Base-by-base conservation (phyloP, 495 filamentous ascomycete genomes). In the Thermothielavioides terrestris region DNA sequence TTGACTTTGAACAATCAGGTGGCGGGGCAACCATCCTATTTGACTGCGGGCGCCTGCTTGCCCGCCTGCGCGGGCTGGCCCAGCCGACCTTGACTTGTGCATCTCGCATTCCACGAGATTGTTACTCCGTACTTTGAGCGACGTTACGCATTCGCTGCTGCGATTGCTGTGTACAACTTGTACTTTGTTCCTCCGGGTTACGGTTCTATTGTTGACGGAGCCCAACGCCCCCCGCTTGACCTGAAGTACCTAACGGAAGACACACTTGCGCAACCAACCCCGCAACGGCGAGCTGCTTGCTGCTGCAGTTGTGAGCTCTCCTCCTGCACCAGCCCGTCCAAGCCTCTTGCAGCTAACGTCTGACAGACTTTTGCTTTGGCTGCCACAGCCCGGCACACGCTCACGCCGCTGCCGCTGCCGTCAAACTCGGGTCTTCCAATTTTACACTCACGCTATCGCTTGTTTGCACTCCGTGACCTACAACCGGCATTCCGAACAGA, bases 21-120 rank as follows among this genome's bases (percentile, higher is more conserved):
- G 68, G 66, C 68, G 63, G 68, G 68, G 68, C 68, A 70, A 70
- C 68, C 50, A 41, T 35, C 46, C 36, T 55, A 56, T 46, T 50
- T 57, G 39, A 46, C 45, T 23, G 54, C 49, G 27, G 28, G 25
- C 31, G 28, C 31, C 47, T 54, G 37, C 38, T 32, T 23, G 18
- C 22, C 39, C 43, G 35, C 38, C n/a, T n/a, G 46, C 44, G 28
- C 41, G 36, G 26, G 27, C 34, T 27, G 11, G 40, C 39, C 49
- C 36, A 30, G 31, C 43, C 42, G 9, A 35, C 35, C 43, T 36
- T 31, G 35, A 43, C 32, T 23, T 36, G 34, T 46, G 50, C 27
- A 23, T 30, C 18, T 30, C 17, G n/a, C 31, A 12, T 15, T 37
- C n/a, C 40, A 44, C 22, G 20, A 38, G n/a, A n/a, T n/a, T n/a